phyloP scores from a whole-genome alignment of 1,284 basidiomycete species.

The Thelephora terrestris region DNA sequence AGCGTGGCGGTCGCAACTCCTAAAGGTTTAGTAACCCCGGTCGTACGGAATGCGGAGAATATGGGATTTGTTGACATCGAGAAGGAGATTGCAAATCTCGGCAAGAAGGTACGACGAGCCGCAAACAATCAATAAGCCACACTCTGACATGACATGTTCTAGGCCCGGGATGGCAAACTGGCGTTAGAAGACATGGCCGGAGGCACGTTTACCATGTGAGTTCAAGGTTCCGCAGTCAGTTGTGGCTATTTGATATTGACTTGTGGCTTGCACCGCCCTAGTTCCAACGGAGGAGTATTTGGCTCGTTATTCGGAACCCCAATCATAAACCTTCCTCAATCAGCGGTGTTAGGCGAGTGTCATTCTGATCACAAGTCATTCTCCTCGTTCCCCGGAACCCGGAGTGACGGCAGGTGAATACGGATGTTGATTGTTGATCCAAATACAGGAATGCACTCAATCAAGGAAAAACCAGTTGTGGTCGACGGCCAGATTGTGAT shows the following conservation, averaged over 20 bases:
- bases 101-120: constrained; percentile 64
- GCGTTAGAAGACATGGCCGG: constrained; percentile 96
- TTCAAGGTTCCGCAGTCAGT: constrained; percentile 9
- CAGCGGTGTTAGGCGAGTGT: constrained; percentile 76
- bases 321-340: constrained; percentile 94
- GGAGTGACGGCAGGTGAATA: neutral
- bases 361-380: constrained; percentile 1
- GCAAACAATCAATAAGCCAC: constrained; percentile 1
- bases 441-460: constrained; percentile 79
- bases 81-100: constrained; percentile 82
- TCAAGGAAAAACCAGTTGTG: constrained; percentile 92
- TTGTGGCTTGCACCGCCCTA: constrained; percentile 21
- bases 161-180: constrained; percentile 92
- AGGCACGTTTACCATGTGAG: constrained; percentile 94
- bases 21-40: constrained; percentile 95
- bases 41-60: constrained; percentile 83
- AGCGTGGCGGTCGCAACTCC: constrained; percentile 96
- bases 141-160: constrained; percentile 3
- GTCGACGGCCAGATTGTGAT: constrained; percentile 93
- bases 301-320: constrained; percentile 96
- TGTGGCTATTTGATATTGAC: neutral
- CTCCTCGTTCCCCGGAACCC: neutral
- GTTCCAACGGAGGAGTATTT: constrained; percentile 98
- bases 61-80: constrained; percentile 91
- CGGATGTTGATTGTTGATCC: no score